Evolutionary conservation across 1,284 basidiomycete species (phyloP), one percentile per base, ranked within the genome.

Genomic region (Ceratobasidium sp.): DNA sequence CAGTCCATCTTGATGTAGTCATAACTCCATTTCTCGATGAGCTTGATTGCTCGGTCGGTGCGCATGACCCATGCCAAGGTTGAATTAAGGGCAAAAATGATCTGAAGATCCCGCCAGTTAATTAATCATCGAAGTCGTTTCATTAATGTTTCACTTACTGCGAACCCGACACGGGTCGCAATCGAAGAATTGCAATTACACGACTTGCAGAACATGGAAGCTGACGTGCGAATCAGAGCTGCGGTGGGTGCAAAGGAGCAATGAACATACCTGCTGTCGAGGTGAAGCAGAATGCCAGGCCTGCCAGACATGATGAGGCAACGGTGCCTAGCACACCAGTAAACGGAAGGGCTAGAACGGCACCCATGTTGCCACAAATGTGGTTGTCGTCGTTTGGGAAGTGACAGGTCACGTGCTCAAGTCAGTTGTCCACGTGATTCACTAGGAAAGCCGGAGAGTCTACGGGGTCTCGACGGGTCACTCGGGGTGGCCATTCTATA

Each of bases 121-220:
- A 46, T 39, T n/a, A 39, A 49, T 11, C 27, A 54, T 7, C 29
- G 14, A 56, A 52, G 29, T 14, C 33, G 30, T 29, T 19, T 56
- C 2, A 39, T 36, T 44, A 25, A n/a, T n/a, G n/a, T 16, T 46
- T 16, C 23, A 78, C 87, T 69, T 76, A 93, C 93, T 21, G 94
- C 94, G 80, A 95, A 99, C 44, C 96, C 96, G 70, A 99, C 90
- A 75, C 96, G 89, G 41, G 96, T 99, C 0, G 96, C 96, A 73
- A 99, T 98, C 0, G 94, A 97, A 9, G 94, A 97, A 77, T 98
- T 98, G 81, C 96, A 99, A 78, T 98, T 98, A 80, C 96, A 99
- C 68, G 93, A 95, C 82, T 97, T 97, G 85, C 89, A 97, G 80
- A 99, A 93, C 82, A 98, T 96, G 41, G 93, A 95, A 9, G 95